A percentile compares a stretch with the other conserved stretches of the same genome.
These are phyloP conservation scores for Hordeum marinum DNA, from an alignment of 176 grass and related monocot species.

Conservation along the genomic window DNA sequence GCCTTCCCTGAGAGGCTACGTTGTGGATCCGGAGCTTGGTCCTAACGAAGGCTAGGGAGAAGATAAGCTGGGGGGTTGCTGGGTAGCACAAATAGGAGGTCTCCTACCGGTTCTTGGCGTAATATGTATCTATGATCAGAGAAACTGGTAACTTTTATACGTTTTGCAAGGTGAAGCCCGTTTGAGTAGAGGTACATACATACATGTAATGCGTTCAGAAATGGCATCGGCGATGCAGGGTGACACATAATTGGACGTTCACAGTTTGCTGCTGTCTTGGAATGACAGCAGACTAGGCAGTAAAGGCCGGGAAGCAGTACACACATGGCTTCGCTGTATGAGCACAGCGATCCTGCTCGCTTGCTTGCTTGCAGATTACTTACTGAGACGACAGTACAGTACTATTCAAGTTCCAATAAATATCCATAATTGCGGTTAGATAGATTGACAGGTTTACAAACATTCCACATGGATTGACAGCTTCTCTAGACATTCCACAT, in stretches of 20 bases:
- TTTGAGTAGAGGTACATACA: constrained; percentile 51
- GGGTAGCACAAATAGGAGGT: constrained; percentile 33
- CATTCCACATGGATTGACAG: constrained; percentile 23
- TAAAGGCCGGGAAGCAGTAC: not conserved
- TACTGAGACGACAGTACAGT: not conserved
- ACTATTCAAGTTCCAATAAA: not conserved
- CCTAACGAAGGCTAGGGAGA: constrained; percentile 35
- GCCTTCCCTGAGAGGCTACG: constrained; percentile 83
- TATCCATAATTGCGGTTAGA: not conserved
- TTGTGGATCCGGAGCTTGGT: constrained; percentile 73
- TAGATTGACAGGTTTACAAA: constrained; percentile 24
- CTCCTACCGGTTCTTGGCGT: constrained; percentile 34
- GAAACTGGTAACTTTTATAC: constrained; percentile 49
- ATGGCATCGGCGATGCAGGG: constrained; percentile 34
- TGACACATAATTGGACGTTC: constrained; percentile 34
- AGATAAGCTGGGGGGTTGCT: constrained; percentile 19
- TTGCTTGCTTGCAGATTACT: constrained; percentile 10
- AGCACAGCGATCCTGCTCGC: constrained; percentile 14
- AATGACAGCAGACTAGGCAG: not conserved
- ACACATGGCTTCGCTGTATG: not conserved
- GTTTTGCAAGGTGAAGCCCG: constrained; percentile 40
- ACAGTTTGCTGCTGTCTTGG: constrained; percentile 10
- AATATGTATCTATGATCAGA: constrained; percentile 50
- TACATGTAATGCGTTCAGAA: constrained; percentile 36
- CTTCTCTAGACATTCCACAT: constrained; percentile 23